Evolutionary conservation across 805 yeast genomes (phyloP).

Genomic region (Grigorovia humatica): DNA sequence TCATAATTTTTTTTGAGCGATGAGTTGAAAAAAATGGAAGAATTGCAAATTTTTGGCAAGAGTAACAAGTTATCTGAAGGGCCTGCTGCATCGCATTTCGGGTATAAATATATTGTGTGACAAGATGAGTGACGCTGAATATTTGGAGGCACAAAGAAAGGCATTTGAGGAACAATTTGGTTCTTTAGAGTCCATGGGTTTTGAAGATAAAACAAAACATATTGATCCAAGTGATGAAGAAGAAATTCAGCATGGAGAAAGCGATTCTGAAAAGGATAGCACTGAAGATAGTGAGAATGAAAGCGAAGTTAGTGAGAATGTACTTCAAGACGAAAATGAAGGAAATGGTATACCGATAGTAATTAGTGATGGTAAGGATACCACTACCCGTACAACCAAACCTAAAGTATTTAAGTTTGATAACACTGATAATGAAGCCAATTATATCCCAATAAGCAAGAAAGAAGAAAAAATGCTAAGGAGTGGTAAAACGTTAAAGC

Average conservation of each 20-base stretch:
- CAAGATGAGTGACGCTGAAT: constrained; percentile 1
- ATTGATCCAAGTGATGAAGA: constrained; percentile 2
- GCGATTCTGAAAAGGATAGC: background rate
- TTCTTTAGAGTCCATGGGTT: constrained; percentile 43
- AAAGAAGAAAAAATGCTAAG: constrained; percentile 43
- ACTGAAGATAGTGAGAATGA: constrained; percentile 3
- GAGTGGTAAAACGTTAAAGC: constrained; percentile 44
- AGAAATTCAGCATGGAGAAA: constrained; percentile 1
- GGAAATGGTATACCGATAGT: background rate
- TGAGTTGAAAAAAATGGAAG: background rate
- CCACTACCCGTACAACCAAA: background rate
- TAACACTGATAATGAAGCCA: constrained; percentile 12
- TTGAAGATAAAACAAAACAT: constrained; percentile 34
- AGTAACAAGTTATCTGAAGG: no score
- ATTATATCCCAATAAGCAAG: constrained; percentile 29
- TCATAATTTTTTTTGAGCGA: background rate
- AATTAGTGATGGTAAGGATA: background rate
- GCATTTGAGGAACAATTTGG: constrained; percentile 62
- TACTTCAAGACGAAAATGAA: constrained; percentile 17
- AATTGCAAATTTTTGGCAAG: background rate
- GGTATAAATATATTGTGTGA: background rate
- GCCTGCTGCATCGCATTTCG: no score
- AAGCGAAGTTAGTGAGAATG: constrained; percentile 20
- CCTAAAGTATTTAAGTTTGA: constrained; percentile 23
- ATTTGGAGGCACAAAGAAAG: constrained; percentile 39